phyloP scores from a whole-genome alignment of 345 rosid genomes.

The Gossypium mustelinum region DNA sequence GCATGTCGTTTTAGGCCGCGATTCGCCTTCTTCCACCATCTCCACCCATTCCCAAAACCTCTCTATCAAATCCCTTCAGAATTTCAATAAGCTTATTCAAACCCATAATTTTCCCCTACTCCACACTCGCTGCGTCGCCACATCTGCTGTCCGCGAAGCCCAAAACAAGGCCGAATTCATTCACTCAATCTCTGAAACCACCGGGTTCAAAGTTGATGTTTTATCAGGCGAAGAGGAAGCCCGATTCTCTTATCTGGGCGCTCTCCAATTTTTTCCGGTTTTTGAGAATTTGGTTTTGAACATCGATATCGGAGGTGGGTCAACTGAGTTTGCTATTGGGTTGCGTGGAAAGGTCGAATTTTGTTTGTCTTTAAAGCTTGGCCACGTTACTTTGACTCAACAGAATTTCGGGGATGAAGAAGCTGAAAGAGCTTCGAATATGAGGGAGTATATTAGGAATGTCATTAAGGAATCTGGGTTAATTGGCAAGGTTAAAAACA shows the following conservation, averaged over 20 bases:
- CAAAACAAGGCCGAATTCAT: slow-evolving; percentile 36
- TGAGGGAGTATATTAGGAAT: slow-evolving; percentile 42
- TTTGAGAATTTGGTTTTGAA: slow-evolving; percentile 43
- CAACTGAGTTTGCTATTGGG: slow-evolving; percentile 65
- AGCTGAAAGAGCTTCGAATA: slow-evolving; percentile 18
- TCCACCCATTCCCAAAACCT: slow-evolving; percentile 37
- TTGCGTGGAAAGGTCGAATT: slow-evolving; percentile 42
- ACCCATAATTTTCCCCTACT: slow-evolving; percentile 26
- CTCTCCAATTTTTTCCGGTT: slow-evolving; percentile 57
- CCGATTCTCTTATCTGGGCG: slow-evolving; percentile 49
- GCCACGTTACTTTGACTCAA: slow-evolving; percentile 60
- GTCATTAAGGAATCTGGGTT: slow-evolving; percentile 43
- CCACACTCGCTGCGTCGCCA: slow-evolving; percentile 55
- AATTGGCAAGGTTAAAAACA: slow-evolving; percentile 36
- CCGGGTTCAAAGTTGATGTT: slow-evolving; percentile 42
- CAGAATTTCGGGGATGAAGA: slow-evolving; percentile 21
- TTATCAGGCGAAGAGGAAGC: slow-evolving; percentile 68
- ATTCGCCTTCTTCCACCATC: slow-evolving; percentile 36
- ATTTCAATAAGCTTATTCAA: slow-evolving; percentile 35
- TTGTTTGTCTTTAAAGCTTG: slow-evolving; percentile 49
- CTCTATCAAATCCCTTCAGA: slow-evolving; percentile 39
- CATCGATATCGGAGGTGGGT: slow-evolving; percentile 74
- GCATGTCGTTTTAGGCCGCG: slow-evolving; percentile 48
- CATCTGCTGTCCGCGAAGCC: slow-evolving; percentile 57
- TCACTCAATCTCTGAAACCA: slow-evolving; percentile 27